A percentile compares a stretch with the other conserved stretches of the same genome.
These are phyloP conservation scores for Musa troglodytarum DNA, from an alignment of 176 grass and related monocot species.

Conservation along the genomic window DNA sequence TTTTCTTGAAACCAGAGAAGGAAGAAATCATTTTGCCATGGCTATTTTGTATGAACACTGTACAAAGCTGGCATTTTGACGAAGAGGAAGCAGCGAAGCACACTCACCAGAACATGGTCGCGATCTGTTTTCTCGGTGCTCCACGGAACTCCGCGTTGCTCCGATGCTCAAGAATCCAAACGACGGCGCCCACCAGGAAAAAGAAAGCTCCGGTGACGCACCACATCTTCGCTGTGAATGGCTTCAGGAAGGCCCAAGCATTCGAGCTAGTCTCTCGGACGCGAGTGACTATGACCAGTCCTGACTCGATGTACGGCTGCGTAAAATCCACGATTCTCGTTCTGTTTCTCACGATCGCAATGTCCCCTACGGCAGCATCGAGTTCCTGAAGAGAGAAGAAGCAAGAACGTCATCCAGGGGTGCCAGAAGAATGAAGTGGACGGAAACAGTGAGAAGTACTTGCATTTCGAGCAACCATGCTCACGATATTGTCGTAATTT, in stretches of 20 bases:
- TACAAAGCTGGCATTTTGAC: not conserved
- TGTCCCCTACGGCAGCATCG: slow-evolving; percentile 15
- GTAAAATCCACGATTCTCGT: slow-evolving; percentile 18
- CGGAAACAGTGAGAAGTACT: not conserved
- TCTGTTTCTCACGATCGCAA: slow-evolving; percentile 16
- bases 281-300: slow-evolving; percentile 10
- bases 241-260: slow-evolving; percentile 19
- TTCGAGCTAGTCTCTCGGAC: slow-evolving; percentile 1
- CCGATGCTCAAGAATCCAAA: slow-evolving; percentile 20
- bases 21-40: too few species aligned
- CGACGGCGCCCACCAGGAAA: slow-evolving; percentile 7
- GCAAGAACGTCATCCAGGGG: not conserved
- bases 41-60: too few species aligned
- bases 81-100: not conserved
- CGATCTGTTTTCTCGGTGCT: slow-evolving; percentile 8
- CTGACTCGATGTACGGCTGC: slow-evolving; percentile 16
- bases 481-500: slow-evolving; percentile 3
- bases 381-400: slow-evolving; percentile 3
- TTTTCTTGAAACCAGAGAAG: not conserved
- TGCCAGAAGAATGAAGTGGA: too few species aligned
- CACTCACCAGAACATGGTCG: slow-evolving; percentile 15
- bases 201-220: slow-evolving; percentile 14
- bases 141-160: slow-evolving; percentile 9
- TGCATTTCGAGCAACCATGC: slow-evolving; percentile 13
- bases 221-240: slow-evolving; percentile 20